These are phyloP conservation scores for Ajuga reptans DNA, from an alignment of 305 asterid genomes.

Conservation along the genomic window DNA sequence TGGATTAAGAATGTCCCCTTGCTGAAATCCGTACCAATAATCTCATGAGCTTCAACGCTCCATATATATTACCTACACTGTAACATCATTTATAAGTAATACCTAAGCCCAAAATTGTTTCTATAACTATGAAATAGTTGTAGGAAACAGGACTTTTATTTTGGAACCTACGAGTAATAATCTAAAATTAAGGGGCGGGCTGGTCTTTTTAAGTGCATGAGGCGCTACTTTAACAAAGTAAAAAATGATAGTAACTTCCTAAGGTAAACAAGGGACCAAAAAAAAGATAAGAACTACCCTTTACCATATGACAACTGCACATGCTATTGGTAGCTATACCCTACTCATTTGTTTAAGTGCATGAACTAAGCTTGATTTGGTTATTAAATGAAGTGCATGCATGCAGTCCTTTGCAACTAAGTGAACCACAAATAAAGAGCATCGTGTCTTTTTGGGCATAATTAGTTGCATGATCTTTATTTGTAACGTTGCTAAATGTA, in stretches of 20 bases:
- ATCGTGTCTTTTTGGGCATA: background rate
- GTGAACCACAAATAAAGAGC: background rate
- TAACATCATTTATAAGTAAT: background rate
- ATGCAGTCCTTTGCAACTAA: background rate
- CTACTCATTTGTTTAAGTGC: background rate
- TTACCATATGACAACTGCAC: background rate
- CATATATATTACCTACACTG: background rate
- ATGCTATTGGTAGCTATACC: background rate
- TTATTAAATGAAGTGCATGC: background rate
- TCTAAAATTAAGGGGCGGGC: background rate
- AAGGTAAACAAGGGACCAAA: background rate
- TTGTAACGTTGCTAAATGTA: background rate
- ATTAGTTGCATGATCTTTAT: background rate
- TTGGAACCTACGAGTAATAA: background rate
- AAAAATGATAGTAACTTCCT: no score
- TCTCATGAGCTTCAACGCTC: background rate
- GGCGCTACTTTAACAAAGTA: background rate
- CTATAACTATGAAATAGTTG: no score
- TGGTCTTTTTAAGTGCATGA: background rate
- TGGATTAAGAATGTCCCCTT: background rate
- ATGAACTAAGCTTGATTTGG: background rate
- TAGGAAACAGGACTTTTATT: no score
- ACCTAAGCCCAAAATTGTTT: no score
- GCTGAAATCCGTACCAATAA: background rate
- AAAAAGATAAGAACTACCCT: background rate